Conservation (phyloP, 225 moss, liverwort and hornwort species). For the Pleurozium schreberi region DNA sequence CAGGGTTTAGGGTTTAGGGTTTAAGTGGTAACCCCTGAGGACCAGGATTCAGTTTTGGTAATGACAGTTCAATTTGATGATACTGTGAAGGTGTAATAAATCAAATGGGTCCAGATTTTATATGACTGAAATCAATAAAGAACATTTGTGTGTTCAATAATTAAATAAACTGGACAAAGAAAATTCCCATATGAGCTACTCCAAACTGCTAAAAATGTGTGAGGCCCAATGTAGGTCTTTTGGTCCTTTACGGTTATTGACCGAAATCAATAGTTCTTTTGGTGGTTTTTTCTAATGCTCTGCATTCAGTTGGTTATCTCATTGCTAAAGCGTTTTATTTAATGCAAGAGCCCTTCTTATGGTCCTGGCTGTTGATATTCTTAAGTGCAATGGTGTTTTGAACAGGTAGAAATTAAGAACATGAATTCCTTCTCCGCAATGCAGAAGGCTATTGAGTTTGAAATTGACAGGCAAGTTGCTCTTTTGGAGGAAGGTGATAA, state of each 20-base stretch:
- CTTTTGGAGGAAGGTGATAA: conserved; percentile 70
- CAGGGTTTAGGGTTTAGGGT: neutral
- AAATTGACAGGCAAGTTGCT: conserved; percentile 74
- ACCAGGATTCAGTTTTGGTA: neutral
- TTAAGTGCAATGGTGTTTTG: neutral
- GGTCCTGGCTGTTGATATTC: neutral
- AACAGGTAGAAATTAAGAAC: conserved; percentile 96
- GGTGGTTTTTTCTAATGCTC: neutral
- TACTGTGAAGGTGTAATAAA: neutral
- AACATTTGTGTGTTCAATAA: neutral
- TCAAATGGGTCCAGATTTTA: neutral
- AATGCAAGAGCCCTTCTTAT: neutral
- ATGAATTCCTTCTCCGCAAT: conserved; percentile 99
- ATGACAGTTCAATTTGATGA: neutral
- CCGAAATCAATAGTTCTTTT: neutral
- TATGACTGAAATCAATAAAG: neutral
- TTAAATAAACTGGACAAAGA: neutral
- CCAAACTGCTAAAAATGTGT: neutral
- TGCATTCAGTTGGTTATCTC: neutral
- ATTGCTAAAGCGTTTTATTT: neutral
- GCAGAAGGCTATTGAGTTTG: conserved; percentile 95
- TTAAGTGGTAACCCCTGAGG: neutral
- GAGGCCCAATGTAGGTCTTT: neutral
- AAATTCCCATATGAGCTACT: neutral
- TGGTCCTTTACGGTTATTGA: neutral